A percentile compares a stretch with the other conserved stretches of the same genome.
phyloP scores from a whole-genome alignment of 768 basidiomycete genomes.

The Lactarius hengduanensis region DNA sequence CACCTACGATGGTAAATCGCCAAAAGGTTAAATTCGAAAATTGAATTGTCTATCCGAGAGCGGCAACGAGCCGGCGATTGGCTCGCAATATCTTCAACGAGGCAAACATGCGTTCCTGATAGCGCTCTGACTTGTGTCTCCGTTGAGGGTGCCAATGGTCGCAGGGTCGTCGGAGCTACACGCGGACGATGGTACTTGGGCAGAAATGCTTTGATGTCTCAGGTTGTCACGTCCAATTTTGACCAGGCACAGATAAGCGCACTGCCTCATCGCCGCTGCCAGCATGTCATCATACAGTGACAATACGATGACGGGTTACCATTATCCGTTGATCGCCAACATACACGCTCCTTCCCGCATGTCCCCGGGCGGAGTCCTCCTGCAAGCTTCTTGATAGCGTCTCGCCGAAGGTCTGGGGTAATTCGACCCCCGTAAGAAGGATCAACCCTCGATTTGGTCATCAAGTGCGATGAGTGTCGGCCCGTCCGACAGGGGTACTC shows the following conservation, averaged over 20 bases:
- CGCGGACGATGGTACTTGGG: slow-evolving; percentile 12
- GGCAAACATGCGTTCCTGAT: slow-evolving; percentile 26
- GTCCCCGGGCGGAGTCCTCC: slow-evolving; percentile 31
- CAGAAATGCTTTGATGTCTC: slow-evolving; percentile 10
- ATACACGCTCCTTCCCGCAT: slow-evolving; percentile 7
- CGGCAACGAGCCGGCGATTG: slow-evolving; percentile 15
- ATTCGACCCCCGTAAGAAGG: slow-evolving; percentile 4
- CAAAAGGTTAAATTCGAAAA: slow-evolving; percentile 30
- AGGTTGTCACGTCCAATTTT: slow-evolving; percentile 14
- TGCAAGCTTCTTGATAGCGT: slow-evolving; percentile 21
- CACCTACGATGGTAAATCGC: slow-evolving; percentile 29
- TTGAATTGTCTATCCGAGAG: slow-evolving; percentile 20
- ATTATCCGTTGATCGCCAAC: slow-evolving; percentile 15
- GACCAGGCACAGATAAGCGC: slow-evolving; percentile 23
- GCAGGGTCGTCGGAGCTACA: slow-evolving; percentile 23
- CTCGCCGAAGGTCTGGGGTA: slow-evolving; percentile 16
- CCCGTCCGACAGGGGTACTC: neutral
- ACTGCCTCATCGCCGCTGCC: slow-evolving; percentile 20
- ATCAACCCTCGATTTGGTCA: slow-evolving; percentile 16
- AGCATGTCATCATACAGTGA: slow-evolving; percentile 23
- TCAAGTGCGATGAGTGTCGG: neutral
- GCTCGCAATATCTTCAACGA: slow-evolving; percentile 22
- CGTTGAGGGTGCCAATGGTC: slow-evolving; percentile 19
- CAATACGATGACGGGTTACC: slow-evolving; percentile 18
- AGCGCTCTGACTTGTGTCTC: slow-evolving; percentile 19